Percentiles rank a stretch among this genome's conserved stretches.
Evolutionary conservation across 176 grass and related monocot species (phyloP).

Genomic region (Themeda triandra): DNA sequence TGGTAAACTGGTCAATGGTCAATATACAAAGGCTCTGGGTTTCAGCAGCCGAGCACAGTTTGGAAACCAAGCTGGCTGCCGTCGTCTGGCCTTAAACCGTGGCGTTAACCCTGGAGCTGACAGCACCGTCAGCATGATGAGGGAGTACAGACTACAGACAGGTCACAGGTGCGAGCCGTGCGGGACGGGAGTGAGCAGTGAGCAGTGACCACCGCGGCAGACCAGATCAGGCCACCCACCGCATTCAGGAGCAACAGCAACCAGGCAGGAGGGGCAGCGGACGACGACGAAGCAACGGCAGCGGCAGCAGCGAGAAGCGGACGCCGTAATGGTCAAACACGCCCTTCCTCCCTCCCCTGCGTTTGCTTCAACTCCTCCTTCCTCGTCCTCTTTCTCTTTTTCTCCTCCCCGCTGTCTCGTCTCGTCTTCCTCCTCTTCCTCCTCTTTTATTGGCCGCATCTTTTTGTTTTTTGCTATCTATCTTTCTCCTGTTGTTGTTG

Average conservation of each 20-base stretch:
- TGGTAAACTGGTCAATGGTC: background rate
- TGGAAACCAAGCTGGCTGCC: background rate
- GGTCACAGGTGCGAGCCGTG: constrained; percentile 26
- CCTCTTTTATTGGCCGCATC: constrained; percentile 4
- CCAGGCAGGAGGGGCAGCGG: background rate
- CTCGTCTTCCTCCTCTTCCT: constrained; percentile 15
- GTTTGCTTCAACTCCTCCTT: background rate
- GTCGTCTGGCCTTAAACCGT: background rate
- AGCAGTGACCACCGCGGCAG: constrained; percentile 10
- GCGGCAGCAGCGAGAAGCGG: constrained; percentile 23
- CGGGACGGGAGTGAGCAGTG: constrained; percentile 9
- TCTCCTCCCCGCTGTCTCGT: background rate
- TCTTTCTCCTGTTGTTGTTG: background rate
- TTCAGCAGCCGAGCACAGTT: background rate
- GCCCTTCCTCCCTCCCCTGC: background rate
- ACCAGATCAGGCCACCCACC: background rate
- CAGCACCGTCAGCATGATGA: constrained; percentile 13
- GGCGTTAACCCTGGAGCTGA: background rate
- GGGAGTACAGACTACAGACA: background rate
- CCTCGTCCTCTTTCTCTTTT: background rate
- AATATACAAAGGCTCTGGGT: background rate
- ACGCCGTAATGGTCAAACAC: constrained; percentile 54
- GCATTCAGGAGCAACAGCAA: background rate
- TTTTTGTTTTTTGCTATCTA: background rate
- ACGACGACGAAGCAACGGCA: background rate